Evolutionary conservation across 345 rosid species (phyloP), one percentile per base, ranked within the genome.

Genomic region (Ailanthus altissimus): DNA sequence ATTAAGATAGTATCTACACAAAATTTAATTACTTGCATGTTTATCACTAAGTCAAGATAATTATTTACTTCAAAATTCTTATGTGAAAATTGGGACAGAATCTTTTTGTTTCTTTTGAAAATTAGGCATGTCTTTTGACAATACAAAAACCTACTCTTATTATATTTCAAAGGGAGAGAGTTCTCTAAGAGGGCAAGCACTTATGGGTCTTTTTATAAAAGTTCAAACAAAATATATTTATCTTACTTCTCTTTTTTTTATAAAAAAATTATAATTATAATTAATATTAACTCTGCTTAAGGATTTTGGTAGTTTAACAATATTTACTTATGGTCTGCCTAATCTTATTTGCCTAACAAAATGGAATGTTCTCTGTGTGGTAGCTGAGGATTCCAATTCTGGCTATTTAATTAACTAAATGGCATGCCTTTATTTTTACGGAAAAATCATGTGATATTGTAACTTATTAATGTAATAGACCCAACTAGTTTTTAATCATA

Each of bases 251-350:
- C n/a, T 59, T 15, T 14, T 59, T 32, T 15, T 28, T 60, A 5
- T 51, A 23, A 32, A 32, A 32, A 32, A 32, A 32, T 32, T 67
- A 25, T 51, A 14, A 50, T 51, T 1, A 32, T 32, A 32, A 32
- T 64, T 6, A 36, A 4, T 40, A 64, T 49, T 32, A 51, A 60
- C 28, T 74, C 20, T 58, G 46, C 74, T 18, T 38, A 46, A 80
- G 54, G 23, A 70, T 62, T 70, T 12, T 5, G 64, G 72, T 74
- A 51, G 50, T 62, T 70, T 63, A 70, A 70, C 63, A 20, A 51
- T 47, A 38, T 42, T 8, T 54, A 42, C 8, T 23, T 12, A 46
- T 1, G 14, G 46, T 64, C 45, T 56, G 76, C 56, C 75, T 62
- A 63, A 54, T 62, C 56, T 28, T 63, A 13, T 20, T 42, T 43